Conservation (phyloP, 2,329 filamentous ascomycete species). For the Ascochyta fabae region DNA sequence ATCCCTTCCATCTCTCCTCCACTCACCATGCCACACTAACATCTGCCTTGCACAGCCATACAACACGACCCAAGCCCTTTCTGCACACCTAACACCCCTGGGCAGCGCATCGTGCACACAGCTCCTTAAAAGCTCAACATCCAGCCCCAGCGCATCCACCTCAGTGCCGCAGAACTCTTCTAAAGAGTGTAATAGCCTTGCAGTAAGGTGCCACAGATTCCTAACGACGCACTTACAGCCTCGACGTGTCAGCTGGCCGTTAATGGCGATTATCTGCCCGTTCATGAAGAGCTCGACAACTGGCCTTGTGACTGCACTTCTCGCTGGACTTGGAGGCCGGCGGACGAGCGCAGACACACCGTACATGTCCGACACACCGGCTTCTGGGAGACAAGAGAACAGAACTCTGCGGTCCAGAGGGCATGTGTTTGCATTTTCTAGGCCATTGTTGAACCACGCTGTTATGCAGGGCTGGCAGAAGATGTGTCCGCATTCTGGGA, state of each 20-base stretch:
- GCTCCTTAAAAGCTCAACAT: background rate
- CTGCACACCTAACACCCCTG: background rate
- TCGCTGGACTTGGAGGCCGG: background rate
- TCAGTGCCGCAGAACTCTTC: background rate
- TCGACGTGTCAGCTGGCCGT: background rate
- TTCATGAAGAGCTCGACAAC: background rate
- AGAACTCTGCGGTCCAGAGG: conserved; percentile 1
- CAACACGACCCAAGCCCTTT: background rate
- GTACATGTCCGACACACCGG: background rate
- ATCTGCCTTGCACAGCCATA: background rate
- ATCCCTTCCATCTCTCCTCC: background rate
- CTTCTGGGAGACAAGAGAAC: background rate
- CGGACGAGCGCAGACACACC: background rate
- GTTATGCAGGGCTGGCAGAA: conserved; percentile 21
- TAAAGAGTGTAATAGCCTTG: background rate
- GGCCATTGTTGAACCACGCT: conserved; percentile 2
- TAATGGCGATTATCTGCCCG: conserved; percentile 6
- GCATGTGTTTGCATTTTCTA: background rate
- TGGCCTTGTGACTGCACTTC: background rate
- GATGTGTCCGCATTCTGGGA: conserved; percentile 20
- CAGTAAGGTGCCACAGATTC: conserved; percentile 8
- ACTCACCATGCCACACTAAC: conserved; percentile 1
- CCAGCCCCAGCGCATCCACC: background rate
- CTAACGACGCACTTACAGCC: conserved; percentile 4
- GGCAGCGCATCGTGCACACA: conserved; percentile 3